phyloP scores from a whole-genome alignment of 352 stramenopile species.

The Aphanomyces cochlioides region DNA sequence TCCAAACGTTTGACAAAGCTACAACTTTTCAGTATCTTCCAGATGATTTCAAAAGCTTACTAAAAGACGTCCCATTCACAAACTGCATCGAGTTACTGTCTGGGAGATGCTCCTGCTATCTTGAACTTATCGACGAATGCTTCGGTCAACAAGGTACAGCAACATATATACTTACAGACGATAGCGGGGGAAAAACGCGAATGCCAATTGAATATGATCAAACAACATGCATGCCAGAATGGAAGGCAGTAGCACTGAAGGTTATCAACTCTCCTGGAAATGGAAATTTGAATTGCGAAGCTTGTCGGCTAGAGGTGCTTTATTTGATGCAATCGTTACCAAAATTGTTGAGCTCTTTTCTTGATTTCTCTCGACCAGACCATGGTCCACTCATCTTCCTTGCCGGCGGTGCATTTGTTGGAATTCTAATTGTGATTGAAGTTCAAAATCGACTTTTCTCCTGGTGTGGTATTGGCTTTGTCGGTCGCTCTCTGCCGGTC shows the following conservation, averaged over 20 bases:
- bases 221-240: conserved; percentile 24
- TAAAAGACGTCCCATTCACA: conserved; percentile 19
- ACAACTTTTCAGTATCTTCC: conserved; percentile 20
- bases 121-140: conserved; percentile 24
- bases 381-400: conserved; percentile 19
- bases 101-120: conserved; percentile 25
- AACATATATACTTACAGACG: conserved; percentile 33
- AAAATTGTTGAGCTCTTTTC: conserved; percentile 53
- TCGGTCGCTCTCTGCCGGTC: conserved; percentile 29
- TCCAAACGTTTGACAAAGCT: conserved; percentile 31
- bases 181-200: conserved; percentile 38
- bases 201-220: conserved; percentile 30
- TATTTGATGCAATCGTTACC: conserved; percentile 30
- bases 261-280: conserved; percentile 15
- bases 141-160: conserved; percentile 33
- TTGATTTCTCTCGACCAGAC: conserved; percentile 32
- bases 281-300: conserved; percentile 28
- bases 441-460: conserved; percentile 32
- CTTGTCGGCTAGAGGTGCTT: conserved; percentile 42
- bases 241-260: conserved; percentile 12
- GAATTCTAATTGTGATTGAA: conserved; percentile 30
- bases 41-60: conserved; percentile 13
- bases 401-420: conserved; percentile 14
- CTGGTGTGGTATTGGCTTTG: conserved; percentile 28
- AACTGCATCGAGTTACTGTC: conserved; percentile 21